Evolutionary conservation across 176 grass and related monocot genomes (phyloP).

Genomic region (Hsuehochloa calcarea): DNA sequence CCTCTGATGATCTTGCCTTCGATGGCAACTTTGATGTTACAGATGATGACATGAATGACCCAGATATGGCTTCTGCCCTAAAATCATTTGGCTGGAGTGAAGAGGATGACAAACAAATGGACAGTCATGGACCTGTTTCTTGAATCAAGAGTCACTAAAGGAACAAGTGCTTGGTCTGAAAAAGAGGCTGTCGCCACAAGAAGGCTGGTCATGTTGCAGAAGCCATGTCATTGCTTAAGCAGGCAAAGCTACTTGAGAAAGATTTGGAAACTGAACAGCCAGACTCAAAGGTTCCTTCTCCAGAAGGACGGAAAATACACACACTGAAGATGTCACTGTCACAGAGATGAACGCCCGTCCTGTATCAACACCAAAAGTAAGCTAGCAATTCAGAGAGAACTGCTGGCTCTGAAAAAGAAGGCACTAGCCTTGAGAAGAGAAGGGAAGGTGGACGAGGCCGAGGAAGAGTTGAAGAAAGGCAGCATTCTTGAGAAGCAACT

Average conservation of each 20-base stretch:
- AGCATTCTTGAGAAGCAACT: constrained; percentile 80
- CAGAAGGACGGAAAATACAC: constrained; percentile 31
- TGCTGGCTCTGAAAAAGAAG: constrained; percentile 88
- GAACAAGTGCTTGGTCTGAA: constrained; percentile 73
- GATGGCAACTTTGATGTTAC: constrained; percentile 85
- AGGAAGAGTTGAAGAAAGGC: constrained; percentile 80
- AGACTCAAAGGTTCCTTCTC: constrained; percentile 30
- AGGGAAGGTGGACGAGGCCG: constrained; percentile 75
- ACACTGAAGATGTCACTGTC: constrained; percentile 29
- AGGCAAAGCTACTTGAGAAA: constrained; percentile 86
- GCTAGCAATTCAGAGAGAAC: constrained; percentile 79
- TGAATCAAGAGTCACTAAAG: constrained; percentile 45
- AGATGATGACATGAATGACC: constrained; percentile 80
- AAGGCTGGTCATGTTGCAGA: constrained; percentile 68
- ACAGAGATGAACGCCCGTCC: constrained; percentile 17
- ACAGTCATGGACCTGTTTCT: constrained; percentile 23
- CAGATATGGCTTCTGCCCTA: constrained; percentile 70
- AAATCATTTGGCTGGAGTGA: constrained; percentile 91
- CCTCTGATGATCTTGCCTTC: constrained; percentile 49
- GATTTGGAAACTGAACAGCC: constrained; percentile 49
- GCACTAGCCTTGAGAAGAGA: constrained; percentile 87
- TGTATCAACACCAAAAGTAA: constrained; percentile 62
- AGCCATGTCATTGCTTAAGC: constrained; percentile 80
- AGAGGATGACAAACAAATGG: constrained; percentile 53
- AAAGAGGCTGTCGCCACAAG: constrained; percentile 80